phyloP scores from a whole-genome alignment of 2,329 filamentous ascomycete genomes.

The Nigrograna mackinnonii region DNA sequence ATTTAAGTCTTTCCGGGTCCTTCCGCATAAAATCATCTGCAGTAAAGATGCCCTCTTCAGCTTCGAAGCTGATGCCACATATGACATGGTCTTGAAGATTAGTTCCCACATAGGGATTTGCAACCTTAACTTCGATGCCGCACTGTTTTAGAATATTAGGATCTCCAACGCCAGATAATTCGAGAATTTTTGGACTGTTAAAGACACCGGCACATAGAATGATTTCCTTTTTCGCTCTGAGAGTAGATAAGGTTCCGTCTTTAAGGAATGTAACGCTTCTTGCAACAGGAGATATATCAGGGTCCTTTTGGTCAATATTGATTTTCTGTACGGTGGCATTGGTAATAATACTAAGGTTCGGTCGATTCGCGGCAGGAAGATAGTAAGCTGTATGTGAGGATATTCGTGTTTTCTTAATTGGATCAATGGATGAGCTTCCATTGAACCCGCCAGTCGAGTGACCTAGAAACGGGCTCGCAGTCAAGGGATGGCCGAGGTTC shows the following conservation, averaged over 20 bases:
- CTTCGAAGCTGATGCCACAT: conserved; percentile 12
- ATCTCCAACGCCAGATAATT: conserved; percentile 62
- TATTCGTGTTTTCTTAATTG: conserved; percentile 5
- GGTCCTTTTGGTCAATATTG: conserved; percentile 4
- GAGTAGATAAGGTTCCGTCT: neutral
- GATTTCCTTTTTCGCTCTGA: conserved; percentile 47
- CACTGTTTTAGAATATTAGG: conserved; percentile 11
- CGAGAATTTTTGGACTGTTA: conserved; percentile 63
- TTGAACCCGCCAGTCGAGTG: conserved; percentile 13
- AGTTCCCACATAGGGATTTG: conserved; percentile 15
- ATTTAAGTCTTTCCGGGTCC: conserved; percentile 5
- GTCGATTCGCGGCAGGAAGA: conserved; percentile 2
- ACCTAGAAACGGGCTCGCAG: conserved; percentile 11
- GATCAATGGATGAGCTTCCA: conserved; percentile 5
- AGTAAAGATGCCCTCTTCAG: conserved; percentile 9
- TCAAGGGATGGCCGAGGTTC: conserved; percentile 11
- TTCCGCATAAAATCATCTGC: conserved; percentile 8
- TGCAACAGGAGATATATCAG: conserved; percentile 1
- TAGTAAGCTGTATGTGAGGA: conserved; percentile 11
- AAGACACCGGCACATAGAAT: conserved; percentile 59
- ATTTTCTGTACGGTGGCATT: conserved; percentile 9
- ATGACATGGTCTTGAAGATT: conserved; percentile 21
- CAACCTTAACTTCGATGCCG: conserved; percentile 10
- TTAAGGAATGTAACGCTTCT: conserved; percentile 5
- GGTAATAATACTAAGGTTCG: conserved; percentile 8